phyloP scores from a whole-genome alignment of 192 early-diverging fungal species.

The Dimargaris cristalligena region DNA sequence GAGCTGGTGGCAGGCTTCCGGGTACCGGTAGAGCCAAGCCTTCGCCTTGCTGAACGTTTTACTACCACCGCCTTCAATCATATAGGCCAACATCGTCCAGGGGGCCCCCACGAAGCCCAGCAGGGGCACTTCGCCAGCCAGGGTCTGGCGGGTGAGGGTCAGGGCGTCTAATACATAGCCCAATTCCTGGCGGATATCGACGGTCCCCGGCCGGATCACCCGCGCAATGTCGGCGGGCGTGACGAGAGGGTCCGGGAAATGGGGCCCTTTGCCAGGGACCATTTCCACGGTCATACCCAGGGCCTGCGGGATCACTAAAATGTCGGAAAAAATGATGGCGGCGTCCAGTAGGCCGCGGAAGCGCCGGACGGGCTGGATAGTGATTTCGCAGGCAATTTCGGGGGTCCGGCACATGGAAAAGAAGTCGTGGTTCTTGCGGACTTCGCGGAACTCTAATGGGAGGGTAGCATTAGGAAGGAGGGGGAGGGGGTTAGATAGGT shows the following conservation, averaged over 20 bases:
- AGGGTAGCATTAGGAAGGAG: not conserved
- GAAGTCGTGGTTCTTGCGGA: constrained; percentile 75
- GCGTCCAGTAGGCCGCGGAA: constrained; percentile 81
- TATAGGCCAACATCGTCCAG: constrained; percentile 98
- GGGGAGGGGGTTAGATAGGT: not conserved
- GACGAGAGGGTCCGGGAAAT: constrained; percentile 69
- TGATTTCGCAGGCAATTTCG: constrained; percentile 81
- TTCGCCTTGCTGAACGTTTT: constrained; percentile 84
- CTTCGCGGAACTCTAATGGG: constrained; percentile 64
- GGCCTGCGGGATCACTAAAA: constrained; percentile 93
- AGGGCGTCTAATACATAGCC: constrained; percentile 89
- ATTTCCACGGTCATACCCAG: constrained; percentile 90
- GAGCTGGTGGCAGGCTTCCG: constrained; percentile 54
- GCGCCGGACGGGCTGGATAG: constrained; percentile 89
- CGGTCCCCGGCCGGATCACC: constrained; percentile 26
- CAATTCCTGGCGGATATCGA: constrained; percentile 60
- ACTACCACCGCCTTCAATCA: constrained; percentile 95
- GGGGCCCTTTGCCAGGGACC: constrained; percentile 77
- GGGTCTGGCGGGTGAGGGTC: constrained; percentile 69
- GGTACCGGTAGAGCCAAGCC: constrained; percentile 70
- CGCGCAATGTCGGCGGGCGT: constrained; percentile 38
- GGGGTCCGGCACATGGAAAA: constrained; percentile 90
- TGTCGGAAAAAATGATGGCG: constrained; percentile 97
- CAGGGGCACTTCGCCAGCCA: constrained; percentile 76
- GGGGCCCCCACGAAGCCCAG: constrained; percentile 94